Evolutionary conservation across 2,329 filamentous ascomycete genomes (phyloP).

Genomic region (Venturia effusa): DNA sequence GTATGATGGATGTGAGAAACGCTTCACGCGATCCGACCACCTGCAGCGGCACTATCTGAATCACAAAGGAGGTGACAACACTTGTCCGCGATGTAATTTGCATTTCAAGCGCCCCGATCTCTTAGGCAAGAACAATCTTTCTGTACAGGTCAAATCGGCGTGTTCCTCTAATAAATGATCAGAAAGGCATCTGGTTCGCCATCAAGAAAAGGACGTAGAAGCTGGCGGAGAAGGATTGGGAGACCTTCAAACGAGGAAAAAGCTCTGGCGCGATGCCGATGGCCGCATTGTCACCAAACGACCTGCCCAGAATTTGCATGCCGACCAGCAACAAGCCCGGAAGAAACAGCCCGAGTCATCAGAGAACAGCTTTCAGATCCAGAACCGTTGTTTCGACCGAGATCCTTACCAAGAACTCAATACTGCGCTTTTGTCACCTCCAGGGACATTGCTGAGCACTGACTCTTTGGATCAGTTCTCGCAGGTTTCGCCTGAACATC

Average conservation of each 20-base stretch:
- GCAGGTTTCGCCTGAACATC: background rate
- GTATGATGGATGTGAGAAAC: conserved; percentile 38
- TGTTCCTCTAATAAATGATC: background rate
- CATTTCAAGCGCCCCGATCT: conserved; percentile 52
- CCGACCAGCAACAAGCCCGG: background rate
- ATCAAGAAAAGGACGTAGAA: conserved; percentile 44
- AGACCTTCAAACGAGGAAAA: conserved; percentile 43
- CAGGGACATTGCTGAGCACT: background rate
- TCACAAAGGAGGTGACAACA: conserved; percentile 40
- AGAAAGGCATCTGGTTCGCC: conserved; percentile 48
- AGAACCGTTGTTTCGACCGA: background rate
- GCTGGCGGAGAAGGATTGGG: conserved; percentile 42
- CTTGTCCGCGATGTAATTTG: conserved; percentile 47
- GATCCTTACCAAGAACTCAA: background rate
- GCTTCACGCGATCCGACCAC: conserved; percentile 48
- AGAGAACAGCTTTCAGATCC: background rate
- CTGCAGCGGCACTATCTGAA: conserved; percentile 48
- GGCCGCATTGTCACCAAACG: conserved; percentile 41
- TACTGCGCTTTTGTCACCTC: background rate
- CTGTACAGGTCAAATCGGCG: conserved; percentile 12
- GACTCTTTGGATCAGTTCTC: background rate
- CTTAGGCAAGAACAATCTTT: conserved; percentile 33
- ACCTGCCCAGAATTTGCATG: conserved; percentile 15
- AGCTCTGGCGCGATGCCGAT: conserved; percentile 44
- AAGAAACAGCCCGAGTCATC: background rate